These are phyloP conservation scores for Colletotrichum lupini DNA, from an alignment of 2,329 filamentous ascomycete species.

Conservation along the genomic window DNA sequence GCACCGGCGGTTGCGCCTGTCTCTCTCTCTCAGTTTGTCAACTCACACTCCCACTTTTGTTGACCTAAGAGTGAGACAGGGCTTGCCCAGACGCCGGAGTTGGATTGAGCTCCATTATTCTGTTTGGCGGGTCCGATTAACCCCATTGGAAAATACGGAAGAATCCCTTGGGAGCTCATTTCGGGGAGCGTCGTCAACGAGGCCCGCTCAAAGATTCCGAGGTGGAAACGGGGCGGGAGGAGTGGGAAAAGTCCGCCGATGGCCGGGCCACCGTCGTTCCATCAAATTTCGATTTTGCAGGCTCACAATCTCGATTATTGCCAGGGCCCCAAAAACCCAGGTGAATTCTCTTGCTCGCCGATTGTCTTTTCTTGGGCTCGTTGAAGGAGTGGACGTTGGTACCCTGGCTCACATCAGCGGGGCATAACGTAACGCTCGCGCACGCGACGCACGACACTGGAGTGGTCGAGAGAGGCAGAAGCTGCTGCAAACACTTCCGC, in stretches of 20 bases:
- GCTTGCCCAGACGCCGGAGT: background rate
- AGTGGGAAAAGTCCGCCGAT: conserved; percentile 19
- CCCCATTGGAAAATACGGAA: background rate
- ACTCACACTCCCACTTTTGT: background rate
- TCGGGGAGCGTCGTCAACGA: conserved; percentile 25
- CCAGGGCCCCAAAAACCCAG: background rate
- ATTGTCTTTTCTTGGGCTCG: background rate
- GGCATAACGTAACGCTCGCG: conserved; percentile 1
- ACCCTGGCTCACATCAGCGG: conserved; percentile 26
- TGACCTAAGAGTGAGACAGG: conserved; percentile 8
- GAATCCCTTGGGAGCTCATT: conserved; percentile 21
- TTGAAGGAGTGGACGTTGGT: background rate
- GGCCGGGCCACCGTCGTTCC: conserved; percentile 2
- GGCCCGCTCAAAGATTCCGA: conserved; percentile 25
- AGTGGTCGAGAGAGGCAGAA: conserved; percentile 5
- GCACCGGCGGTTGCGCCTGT: conserved; percentile 20
- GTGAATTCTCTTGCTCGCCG: background rate
- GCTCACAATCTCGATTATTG: conserved; percentile 31
- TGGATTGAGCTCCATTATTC: background rate
- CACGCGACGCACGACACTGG: conserved; percentile 12
- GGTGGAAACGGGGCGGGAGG: conserved; percentile 25
- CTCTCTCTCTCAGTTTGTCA: background rate
- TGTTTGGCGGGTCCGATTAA: conserved; percentile 11
- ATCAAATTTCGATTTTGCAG: conserved; percentile 20
- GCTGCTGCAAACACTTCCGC: conserved; percentile 22